A percentile compares a stretch with the other conserved stretches of the same genome.
Conservation (phyloP, 164 flowering plant genomes). For the Nymphaea colorata region DNA sequence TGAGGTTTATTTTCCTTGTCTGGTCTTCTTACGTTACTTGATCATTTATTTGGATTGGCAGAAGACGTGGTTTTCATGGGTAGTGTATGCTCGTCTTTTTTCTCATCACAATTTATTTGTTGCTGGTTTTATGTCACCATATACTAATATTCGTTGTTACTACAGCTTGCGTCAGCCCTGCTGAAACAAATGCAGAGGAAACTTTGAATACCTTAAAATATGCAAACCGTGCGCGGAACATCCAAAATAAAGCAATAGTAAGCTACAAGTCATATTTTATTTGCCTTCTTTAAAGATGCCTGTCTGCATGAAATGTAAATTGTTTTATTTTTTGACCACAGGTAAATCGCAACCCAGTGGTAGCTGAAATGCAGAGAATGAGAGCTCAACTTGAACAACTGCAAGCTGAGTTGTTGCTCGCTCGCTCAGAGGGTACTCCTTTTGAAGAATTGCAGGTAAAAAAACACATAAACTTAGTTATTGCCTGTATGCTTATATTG, state of each 20-base stretch:
- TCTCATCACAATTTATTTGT: background rate
- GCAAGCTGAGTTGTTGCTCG: constrained; percentile 72
- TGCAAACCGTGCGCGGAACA: constrained; percentile 98
- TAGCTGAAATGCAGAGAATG: constrained; percentile 84
- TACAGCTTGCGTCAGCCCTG: constrained; percentile 96
- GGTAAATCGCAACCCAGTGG: constrained; percentile 90
- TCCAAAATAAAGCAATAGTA: constrained; percentile 95
- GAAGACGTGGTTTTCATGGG: no score
- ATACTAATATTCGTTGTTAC: background rate
- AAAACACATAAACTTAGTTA: background rate
- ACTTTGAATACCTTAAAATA: constrained; percentile 90
- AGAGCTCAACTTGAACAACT: constrained; percentile 79
- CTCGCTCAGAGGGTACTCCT: constrained; percentile 67
- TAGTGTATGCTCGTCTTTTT: no score
- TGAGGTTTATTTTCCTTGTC: constrained; percentile 13
- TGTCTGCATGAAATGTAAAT: background rate
- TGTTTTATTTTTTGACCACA: constrained; percentile 9
- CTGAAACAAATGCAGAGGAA: constrained; percentile 97
- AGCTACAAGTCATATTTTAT: constrained; percentile 11
- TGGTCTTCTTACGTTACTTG: background rate
- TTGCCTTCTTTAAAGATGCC: background rate
- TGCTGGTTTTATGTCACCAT: no score
- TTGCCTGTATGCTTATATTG: background rate
- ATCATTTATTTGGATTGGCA: background rate
- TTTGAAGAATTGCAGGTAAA: constrained; percentile 85